These are phyloP conservation scores for Akanthomyces lecanii DNA, from an alignment of 2,329 filamentous ascomycete species.

Conservation along the genomic window DNA sequence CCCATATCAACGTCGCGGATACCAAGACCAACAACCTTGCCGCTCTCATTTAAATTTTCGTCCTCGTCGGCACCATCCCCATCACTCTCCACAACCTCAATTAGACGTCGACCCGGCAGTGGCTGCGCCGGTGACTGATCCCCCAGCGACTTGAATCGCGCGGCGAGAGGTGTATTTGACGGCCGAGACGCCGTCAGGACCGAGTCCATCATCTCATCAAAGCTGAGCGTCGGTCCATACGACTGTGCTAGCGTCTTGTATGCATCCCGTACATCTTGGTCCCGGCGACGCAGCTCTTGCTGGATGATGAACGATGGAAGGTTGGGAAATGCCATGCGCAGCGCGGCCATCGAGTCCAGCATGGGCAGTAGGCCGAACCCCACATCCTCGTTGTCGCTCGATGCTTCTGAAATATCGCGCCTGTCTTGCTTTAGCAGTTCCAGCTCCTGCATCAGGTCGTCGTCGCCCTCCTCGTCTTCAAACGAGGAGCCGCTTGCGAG, in stretches of 20 bases:
- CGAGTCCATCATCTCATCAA: constrained; percentile 31
- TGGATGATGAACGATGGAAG: constrained; percentile 34
- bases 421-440: constrained; percentile 13
- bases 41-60: neutral
- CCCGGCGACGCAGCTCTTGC: constrained; percentile 30
- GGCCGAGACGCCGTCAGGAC: constrained; percentile 21
- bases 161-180: neutral
- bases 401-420: constrained; percentile 18
- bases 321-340: constrained; percentile 42
- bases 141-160: neutral
- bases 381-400: constrained; percentile 16
- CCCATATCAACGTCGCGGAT: constrained; percentile 1
- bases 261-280: constrained; percentile 33
- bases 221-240: constrained; percentile 30
- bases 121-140: neutral
- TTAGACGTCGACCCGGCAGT: constrained; percentile 9
- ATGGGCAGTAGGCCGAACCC: constrained; percentile 10
- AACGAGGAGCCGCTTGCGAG: constrained; percentile 6
- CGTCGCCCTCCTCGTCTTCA: constrained; percentile 10
- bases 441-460: constrained; percentile 13
- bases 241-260: constrained; percentile 34
- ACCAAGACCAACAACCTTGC: neutral
- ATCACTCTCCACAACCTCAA: constrained; percentile 19
- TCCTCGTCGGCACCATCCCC: neutral
- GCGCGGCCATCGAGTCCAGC: constrained; percentile 24